Conservation (phyloP, 495 filamentous ascomycete species). For the Aspergillus mulundensis region DNA sequence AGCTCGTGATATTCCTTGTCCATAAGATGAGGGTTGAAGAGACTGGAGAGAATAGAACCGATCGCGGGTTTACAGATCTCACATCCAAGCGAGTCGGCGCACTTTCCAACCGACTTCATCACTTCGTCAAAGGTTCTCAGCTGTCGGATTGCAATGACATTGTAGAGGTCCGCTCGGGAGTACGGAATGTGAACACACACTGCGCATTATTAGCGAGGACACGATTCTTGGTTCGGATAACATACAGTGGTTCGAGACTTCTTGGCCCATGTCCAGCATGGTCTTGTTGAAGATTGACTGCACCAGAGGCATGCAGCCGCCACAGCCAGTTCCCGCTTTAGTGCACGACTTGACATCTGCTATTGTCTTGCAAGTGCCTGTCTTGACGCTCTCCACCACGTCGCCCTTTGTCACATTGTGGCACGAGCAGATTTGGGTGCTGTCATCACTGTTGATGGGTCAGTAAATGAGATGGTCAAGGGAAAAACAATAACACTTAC, state of each 20-base stretch:
- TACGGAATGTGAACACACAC: slow-evolving; percentile 84
- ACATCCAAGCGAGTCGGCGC: slow-evolving; percentile 74
- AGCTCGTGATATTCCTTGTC: slow-evolving; percentile 68
- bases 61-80: slow-evolving; percentile 89
- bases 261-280: slow-evolving; percentile 85
- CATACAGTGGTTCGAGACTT: slow-evolving; percentile 76
- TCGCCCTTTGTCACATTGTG: slow-evolving; percentile 95
- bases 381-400: slow-evolving; percentile 68
- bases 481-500: slow-evolving; percentile 34
- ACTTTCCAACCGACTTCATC: slow-evolving; percentile 77
- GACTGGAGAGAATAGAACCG: slow-evolving; percentile 76
- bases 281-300: slow-evolving; percentile 91
- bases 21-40: slow-evolving; percentile 88
- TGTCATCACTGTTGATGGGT: slow-evolving; percentile 56
- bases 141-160: slow-evolving; percentile 82
- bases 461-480: neutral
- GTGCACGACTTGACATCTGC: slow-evolving; percentile 90
- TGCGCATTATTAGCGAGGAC: slow-evolving; percentile 18
- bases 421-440: slow-evolving; percentile 92
- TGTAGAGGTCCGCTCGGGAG: slow-evolving; percentile 84
- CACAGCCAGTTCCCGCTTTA: slow-evolving; percentile 92
- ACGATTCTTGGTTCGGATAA: neutral
- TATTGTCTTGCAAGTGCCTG: slow-evolving; percentile 79
- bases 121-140: slow-evolving; percentile 72
- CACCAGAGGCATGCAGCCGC: slow-evolving; percentile 90